Conservation (phyloP, 1,139 yeast genomes). For the Pichia sp. region DNA sequence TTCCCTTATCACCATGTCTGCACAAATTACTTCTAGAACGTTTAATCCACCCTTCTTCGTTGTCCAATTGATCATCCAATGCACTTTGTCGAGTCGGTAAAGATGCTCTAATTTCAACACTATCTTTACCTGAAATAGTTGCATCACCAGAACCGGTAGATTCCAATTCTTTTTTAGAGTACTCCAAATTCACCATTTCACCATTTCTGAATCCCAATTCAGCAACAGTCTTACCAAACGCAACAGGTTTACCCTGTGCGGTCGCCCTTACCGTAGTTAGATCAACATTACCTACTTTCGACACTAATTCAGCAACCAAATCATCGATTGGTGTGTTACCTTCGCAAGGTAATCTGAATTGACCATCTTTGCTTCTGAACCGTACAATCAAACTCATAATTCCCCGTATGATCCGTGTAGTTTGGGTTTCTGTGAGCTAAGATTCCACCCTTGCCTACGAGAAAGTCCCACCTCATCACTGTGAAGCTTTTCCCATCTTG, state of each 20-base stretch:
- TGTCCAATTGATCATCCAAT: constrained; percentile 64
- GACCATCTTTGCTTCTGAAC: constrained; percentile 79
- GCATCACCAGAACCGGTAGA: constrained; percentile 6
- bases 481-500: no score
- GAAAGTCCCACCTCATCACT: no score
- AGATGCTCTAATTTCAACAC: constrained; percentile 4
- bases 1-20: constrained; percentile 85
- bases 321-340: constrained; percentile 39
- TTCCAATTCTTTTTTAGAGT: constrained; percentile 27
- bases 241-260: constrained; percentile 1
- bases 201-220: constrained; percentile 54
- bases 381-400: constrained; percentile 39
- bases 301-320: constrained; percentile 32
- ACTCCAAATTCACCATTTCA: constrained; percentile 64
- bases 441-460: no score
- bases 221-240: constrained; percentile 33
- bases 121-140: constrained; percentile 14
- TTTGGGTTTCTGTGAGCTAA: no score
- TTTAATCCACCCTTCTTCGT: constrained; percentile 62
- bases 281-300: constrained; percentile 32
- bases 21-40: constrained; percentile 62
- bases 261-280: constrained; percentile 27
- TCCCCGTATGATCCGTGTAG: not conserved
- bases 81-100: constrained; percentile 33
- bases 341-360: constrained; percentile 57